Percentiles rank a stretch among this genome's conserved stretches.
phyloP scores from a whole-genome alignment of 441 rosid genomes.

The Populus hybrid region DNA sequence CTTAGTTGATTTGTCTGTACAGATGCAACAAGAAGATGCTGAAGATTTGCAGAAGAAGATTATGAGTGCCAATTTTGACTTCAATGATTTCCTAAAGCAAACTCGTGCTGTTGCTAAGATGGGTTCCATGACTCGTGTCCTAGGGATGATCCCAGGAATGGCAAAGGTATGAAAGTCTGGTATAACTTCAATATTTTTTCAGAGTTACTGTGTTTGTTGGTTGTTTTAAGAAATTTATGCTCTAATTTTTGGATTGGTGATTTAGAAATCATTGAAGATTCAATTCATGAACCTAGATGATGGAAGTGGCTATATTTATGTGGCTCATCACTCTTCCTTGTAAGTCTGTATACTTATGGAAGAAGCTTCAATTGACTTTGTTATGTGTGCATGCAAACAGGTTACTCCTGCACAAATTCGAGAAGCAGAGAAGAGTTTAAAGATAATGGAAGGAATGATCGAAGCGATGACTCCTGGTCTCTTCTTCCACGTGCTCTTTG shows the following conservation, averaged over 20 bases:
- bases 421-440: constrained; percentile 90
- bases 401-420: constrained; percentile 91
- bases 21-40: constrained; percentile 99
- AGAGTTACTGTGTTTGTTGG: not conserved
- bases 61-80: constrained; percentile 95
- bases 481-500: constrained; percentile 17
- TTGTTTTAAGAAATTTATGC: not conserved
- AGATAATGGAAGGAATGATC: constrained; percentile 83
- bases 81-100: constrained; percentile 95
- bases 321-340: not conserved
- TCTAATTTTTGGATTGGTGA: not conserved
- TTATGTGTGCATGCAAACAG: constrained; percentile 29
- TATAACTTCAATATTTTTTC: constrained; percentile 10
- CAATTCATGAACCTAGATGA: not conserved
- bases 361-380: constrained; percentile 10
- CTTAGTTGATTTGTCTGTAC: constrained; percentile 19
- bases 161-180: constrained; percentile 53
- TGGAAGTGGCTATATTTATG: not conserved
- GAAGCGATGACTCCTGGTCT: constrained; percentile 97
- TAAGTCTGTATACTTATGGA: not conserved
- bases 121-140: constrained; percentile 93
- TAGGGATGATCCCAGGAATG: constrained; percentile 99
- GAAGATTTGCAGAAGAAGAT: constrained; percentile 98
- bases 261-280: not conserved
- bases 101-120: constrained; percentile 95